Evolutionary conservation across 805 yeast species (phyloP).

Genomic region (Zygosaccharomyces lentus): DNA sequence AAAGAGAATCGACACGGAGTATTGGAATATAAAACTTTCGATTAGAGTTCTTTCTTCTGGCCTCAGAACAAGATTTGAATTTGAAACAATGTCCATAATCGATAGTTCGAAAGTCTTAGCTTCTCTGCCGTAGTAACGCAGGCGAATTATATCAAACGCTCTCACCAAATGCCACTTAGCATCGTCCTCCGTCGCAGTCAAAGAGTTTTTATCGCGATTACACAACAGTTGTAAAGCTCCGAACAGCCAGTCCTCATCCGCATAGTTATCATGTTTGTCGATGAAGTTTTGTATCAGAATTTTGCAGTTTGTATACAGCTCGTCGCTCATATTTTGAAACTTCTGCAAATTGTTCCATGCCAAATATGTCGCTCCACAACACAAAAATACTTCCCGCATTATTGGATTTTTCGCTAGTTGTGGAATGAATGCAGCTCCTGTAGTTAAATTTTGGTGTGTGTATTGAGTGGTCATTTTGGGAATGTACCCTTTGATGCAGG

Average conservation of each 20-base stretch:
- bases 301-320: slow-evolving; percentile 16
- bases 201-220: slow-evolving; percentile 17
- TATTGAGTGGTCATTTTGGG: slow-evolving; percentile 14
- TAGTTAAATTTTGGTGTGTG: slow-evolving; percentile 13
- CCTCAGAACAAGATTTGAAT: slow-evolving; percentile 7
- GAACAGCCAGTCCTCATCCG: slow-evolving; percentile 22
- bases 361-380: slow-evolving; percentile 22
- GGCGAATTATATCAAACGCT: slow-evolving; percentile 11
- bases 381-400: slow-evolving; percentile 15
- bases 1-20: slow-evolving; percentile 18
- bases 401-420: slow-evolving; percentile 19
- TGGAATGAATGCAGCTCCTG: slow-evolving; percentile 17
- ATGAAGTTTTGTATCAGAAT: slow-evolving; percentile 11
- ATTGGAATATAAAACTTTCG: slow-evolving; percentile 20
- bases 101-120: slow-evolving; percentile 3
- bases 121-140: slow-evolving; percentile 11
- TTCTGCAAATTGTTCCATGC: slow-evolving; percentile 19
- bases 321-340: slow-evolving; percentile 15
- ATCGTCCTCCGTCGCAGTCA: slow-evolving; percentile 12
- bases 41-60: slow-evolving; percentile 16
- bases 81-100: slow-evolving; percentile 6
- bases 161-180: slow-evolving; percentile 13
- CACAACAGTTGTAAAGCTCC: slow-evolving; percentile 18
- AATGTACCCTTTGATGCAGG: slow-evolving; percentile 13
- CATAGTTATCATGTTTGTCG: slow-evolving; percentile 8